phyloP scores from a whole-genome alignment of 352 stramenopile species.

The Globisporangium irregulare region DNA sequence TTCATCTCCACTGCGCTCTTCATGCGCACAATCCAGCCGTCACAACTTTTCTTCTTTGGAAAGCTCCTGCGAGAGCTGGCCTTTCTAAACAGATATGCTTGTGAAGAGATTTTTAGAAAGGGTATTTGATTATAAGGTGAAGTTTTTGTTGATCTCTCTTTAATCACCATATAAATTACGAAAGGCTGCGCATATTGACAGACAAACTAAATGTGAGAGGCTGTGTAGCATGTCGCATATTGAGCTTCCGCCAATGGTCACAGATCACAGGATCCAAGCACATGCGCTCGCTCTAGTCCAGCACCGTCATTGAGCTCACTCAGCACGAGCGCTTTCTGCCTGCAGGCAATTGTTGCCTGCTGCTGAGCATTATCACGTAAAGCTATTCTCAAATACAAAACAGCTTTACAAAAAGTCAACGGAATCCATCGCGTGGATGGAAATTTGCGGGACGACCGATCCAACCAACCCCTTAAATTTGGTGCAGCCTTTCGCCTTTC shows the following conservation, averaged over 20 bases:
- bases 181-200: neutral
- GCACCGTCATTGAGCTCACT: neutral
- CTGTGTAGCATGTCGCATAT: conserved; percentile 37
- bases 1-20: conserved; percentile 11
- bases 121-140: neutral
- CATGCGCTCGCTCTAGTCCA: neutral
- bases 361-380: neutral
- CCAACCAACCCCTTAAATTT: neutral
- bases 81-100: neutral
- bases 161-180: neutral
- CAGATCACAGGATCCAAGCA: neutral
- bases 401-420: no score
- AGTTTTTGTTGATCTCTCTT: neutral
- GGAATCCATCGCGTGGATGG: neutral
- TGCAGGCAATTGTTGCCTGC: no score
- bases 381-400: no score
- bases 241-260: neutral
- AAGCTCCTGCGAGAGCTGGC: neutral
- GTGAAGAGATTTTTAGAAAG: neutral
- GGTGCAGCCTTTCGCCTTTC: neutral
- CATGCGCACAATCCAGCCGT: conserved; percentile 11
- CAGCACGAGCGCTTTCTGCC: neutral
- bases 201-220: neutral
- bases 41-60: conserved; percentile 5
- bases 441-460: neutral